Evolutionary conservation across 495 filamentous ascomycete species (phyloP), one percentile per base, ranked within the genome.

Genomic region (Xylaria palmicola): DNA sequence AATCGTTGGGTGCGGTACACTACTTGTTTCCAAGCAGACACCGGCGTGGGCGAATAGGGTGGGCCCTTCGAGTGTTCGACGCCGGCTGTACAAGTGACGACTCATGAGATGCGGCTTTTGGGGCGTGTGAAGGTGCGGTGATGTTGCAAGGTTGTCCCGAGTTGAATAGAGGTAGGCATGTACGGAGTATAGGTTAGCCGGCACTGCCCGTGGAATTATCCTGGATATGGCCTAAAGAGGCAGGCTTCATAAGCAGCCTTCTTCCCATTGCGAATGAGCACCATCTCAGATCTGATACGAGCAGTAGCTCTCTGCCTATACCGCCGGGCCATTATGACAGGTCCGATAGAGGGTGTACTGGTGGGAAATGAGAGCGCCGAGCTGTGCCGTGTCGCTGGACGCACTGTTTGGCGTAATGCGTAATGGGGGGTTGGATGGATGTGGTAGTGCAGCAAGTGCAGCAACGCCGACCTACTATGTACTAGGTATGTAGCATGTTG

Each of bases 281-380:
- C 32, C n/a, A n/a, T n/a, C n/a, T n/a, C n/a, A n/a, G n/a, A 37
- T 53, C 7, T 53, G 30, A 30, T 24, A 26, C 19, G 37, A 13
- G 17, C 37, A n/a, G 24, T 22, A 24, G 10, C 54, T 36, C 17
- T 15, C 20, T 47, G 20, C 29, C 40, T 32, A 47, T 36, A 26
- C 40, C 26, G 52, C 30, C n/a, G n/a, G n/a, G 20, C 26, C 56
- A 34, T 50, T 49, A 29, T 59, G 56, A 59, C 56, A 59, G 1
- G 56, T 59, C 56, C 29, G 56, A 59, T 36, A 59, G 34, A n/a
- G n/a, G n/a, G n/a, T n/a, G 36, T 17, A 29, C 29, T 24, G 22
- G 41, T n/a, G n/a, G 51, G 19, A 20, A 47, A 22, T 9, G 15
- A 13, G n/a, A 39, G 19, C 6, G 22, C 39, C 6, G 17, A 3